A percentile compares a stretch with the other conserved stretches of the same genome.
Conservation (phyloP, 2,329 filamentous ascomycete species). For the Lecanicillium sp. region DNA sequence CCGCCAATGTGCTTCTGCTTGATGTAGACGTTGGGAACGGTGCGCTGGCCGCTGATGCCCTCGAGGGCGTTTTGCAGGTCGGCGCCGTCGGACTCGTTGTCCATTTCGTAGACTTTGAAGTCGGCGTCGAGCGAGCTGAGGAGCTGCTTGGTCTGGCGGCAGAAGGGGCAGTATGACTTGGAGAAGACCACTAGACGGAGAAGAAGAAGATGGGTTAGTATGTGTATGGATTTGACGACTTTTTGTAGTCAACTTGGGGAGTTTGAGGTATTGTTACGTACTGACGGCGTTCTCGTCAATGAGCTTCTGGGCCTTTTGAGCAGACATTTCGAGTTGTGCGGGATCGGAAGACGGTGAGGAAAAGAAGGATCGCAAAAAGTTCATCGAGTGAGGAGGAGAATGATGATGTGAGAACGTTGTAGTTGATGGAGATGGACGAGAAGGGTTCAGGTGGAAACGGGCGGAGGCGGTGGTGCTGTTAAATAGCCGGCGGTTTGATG, state of each 20-base stretch:
- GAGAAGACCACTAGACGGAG: constrained; percentile 70
- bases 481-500: not conserved
- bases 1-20: constrained; percentile 85
- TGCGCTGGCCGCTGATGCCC: constrained; percentile 73
- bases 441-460: not conserved
- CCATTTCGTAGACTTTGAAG: constrained; percentile 71
- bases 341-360: constrained; percentile 47
- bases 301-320: constrained; percentile 73
- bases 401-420: not conserved
- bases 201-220: not conserved
- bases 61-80: constrained; percentile 77
- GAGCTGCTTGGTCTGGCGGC: constrained; percentile 67
- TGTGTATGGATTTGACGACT: not conserved
- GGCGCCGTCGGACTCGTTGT: constrained; percentile 72
- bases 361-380: constrained; percentile 68
- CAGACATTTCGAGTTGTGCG: constrained; percentile 67
- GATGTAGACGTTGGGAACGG: constrained; percentile 96
- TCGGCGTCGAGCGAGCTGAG: constrained; percentile 64
- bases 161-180: constrained; percentile 96
- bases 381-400: constrained; percentile 33
- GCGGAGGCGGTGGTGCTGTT: not conserved
- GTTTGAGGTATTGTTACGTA: constrained; percentile 31
- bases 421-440: not conserved
- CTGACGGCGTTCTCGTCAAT: constrained; percentile 85
- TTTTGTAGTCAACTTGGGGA: not conserved